Conservation (phyloP, 2,329 filamentous ascomycete genomes). For the Aspergillus caelatus region DNA sequence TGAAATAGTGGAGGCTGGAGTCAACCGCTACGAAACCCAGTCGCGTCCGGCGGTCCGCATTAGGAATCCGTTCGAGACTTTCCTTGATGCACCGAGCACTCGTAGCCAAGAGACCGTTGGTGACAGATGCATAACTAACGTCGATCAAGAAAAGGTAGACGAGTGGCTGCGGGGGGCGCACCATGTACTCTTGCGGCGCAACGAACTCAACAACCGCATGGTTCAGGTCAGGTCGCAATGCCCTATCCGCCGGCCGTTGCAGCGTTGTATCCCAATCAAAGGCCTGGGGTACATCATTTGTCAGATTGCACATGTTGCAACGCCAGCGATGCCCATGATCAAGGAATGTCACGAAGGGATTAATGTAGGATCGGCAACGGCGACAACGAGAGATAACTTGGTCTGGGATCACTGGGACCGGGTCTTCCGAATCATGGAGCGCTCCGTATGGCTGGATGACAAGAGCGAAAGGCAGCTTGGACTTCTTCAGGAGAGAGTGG, state of each 20-base stretch:
- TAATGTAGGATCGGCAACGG: constrained; percentile 95
- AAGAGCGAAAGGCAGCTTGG: constrained; percentile 90
- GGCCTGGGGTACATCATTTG: constrained; percentile 97
- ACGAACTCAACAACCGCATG: constrained; percentile 97
- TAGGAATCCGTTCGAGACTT: constrained; percentile 95
- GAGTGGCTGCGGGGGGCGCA: constrained; percentile 89
- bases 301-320: constrained; percentile 99
- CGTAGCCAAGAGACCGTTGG: constrained; percentile 87
- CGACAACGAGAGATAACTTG: constrained; percentile 97
- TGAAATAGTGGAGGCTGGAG: constrained; percentile 93
- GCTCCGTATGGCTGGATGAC: constrained; percentile 95
- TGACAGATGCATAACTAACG: constrained; percentile 87
- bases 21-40: constrained; percentile 96
- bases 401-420: constrained; percentile 88
- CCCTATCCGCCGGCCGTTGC: constrained; percentile 88
- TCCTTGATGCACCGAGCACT: constrained; percentile 91
- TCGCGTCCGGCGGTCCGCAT: constrained; percentile 88
- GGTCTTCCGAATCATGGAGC: constrained; percentile 89
- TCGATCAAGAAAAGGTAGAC: constrained; percentile 96
- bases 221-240: constrained; percentile 91
- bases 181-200: constrained; percentile 99
- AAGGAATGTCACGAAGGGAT: constrained; percentile 93
- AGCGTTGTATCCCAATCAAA: constrained; percentile 96
- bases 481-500: constrained; percentile 92
- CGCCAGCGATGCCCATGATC: constrained; percentile 98